These are phyloP conservation scores for Cryptosporidium sp. DNA, from an alignment of 169 alveolate genomes.

Conservation along the genomic window DNA sequence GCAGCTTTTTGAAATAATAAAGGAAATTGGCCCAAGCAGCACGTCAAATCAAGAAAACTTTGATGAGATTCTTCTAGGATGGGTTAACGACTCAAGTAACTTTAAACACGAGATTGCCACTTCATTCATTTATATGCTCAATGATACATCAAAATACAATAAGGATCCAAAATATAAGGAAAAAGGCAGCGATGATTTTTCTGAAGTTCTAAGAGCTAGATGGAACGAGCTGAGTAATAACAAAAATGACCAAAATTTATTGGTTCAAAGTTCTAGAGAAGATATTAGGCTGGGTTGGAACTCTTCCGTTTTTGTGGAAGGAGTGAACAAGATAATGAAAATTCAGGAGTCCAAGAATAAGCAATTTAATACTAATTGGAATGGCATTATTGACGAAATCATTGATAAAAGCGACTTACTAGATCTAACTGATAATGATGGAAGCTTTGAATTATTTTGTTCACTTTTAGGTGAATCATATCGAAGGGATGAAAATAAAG, in stretches of 20 bases:
- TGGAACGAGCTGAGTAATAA: constrained; percentile 64
- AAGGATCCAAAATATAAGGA: neutral
- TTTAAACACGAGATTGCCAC: constrained; percentile 25
- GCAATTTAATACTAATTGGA: constrained; percentile 6
- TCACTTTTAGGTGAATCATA: constrained; percentile 34
- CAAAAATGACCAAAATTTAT: constrained; percentile 17
- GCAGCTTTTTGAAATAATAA: neutral
- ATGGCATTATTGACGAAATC: constrained; percentile 8
- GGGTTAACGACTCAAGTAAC: constrained; percentile 5
- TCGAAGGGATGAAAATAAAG: constrained; percentile 34
- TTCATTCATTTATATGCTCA: constrained; percentile 42
- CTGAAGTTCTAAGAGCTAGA: constrained; percentile 68
- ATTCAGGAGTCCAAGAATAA: neutral
- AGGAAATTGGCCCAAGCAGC: constrained; percentile 61
- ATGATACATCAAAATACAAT: constrained; percentile 43
- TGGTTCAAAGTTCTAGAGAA: constrained; percentile 1
- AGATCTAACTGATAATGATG: constrained; percentile 47
- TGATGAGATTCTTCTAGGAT: constrained; percentile 13
- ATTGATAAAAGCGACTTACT: constrained; percentile 14
- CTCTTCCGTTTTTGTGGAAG: constrained; percentile 61
- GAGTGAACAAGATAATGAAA: constrained; percentile 20
- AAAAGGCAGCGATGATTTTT: neutral
- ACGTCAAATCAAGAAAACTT: constrained; percentile 38
- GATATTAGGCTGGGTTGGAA: constrained; percentile 44
- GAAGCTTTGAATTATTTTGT: constrained; percentile 65